These are phyloP conservation scores for Nemania abortiva DNA, from an alignment of 2,329 filamentous ascomycete species.

Conservation along the genomic window DNA sequence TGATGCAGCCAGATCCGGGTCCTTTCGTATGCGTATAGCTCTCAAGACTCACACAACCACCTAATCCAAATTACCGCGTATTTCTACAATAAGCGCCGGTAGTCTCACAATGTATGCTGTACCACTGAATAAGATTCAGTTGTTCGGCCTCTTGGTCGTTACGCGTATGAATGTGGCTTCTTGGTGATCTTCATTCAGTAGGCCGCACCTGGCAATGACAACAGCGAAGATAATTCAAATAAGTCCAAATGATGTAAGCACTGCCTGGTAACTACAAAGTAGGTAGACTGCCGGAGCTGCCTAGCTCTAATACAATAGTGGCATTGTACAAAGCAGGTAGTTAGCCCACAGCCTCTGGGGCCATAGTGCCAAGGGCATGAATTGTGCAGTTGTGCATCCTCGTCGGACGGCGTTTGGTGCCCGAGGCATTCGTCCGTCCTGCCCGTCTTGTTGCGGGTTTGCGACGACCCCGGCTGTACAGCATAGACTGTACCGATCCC, in stretches of 20 bases:
- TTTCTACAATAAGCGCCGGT: not conserved
- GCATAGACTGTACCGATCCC: conserved; percentile 1
- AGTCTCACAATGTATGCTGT: not conserved
- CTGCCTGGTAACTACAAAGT: not conserved
- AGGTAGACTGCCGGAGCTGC: not conserved
- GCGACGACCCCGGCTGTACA: conserved; percentile 3
- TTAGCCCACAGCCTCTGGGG: not conserved
- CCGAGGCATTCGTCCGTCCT: not conserved
- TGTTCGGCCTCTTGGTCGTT: not conserved
- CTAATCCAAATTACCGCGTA: not conserved
- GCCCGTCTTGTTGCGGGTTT: conserved; percentile 12
- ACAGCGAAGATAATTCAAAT: not conserved
- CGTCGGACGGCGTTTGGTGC: not conserved
- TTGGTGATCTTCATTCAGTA: not conserved
- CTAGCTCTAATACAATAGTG: not conserved
- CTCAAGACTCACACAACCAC: not conserved
- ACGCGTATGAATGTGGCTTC: conserved; percentile 3
- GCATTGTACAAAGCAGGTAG: not conserved
- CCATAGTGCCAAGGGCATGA: not conserved
- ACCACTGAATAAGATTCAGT: not conserved
- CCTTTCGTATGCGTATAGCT: not conserved
- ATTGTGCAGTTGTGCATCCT: not conserved
- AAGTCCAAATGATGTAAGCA: not conserved
- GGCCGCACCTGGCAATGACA: not conserved
- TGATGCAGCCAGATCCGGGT: not conserved